Evolutionary conservation across 371 early-diverging fungal genomes (phyloP).

Genomic region (Rhizopus stolonifer): DNA sequence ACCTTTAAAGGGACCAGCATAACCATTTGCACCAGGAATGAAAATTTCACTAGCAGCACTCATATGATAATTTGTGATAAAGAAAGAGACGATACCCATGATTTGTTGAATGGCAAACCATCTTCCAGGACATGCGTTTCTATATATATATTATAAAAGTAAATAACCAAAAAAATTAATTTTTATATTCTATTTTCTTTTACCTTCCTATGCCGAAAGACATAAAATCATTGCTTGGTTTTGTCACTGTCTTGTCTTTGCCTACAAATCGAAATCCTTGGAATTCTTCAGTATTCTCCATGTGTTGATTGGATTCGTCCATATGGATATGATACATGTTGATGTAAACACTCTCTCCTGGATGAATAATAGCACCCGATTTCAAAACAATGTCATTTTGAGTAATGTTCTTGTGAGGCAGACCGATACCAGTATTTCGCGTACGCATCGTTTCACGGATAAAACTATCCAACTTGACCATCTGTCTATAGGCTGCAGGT

Average conservation of each 20-base stretch:
- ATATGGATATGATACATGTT: constrained; percentile 26
- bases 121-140: constrained; percentile 46
- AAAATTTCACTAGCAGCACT: constrained; percentile 9
- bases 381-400: constrained; percentile 28
- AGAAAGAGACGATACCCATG: constrained; percentile 15
- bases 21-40: background rate
- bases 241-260: constrained; percentile 34
- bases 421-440: constrained; percentile 14
- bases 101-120: constrained; percentile 31
- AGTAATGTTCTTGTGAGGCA: constrained; percentile 32
- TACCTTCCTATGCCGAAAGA: constrained; percentile 57
- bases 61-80: constrained; percentile 20
- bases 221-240: constrained; percentile 37
- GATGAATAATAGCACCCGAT: constrained; percentile 41
- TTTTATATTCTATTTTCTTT: background rate
- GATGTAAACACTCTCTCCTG: constrained; percentile 37
- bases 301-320: constrained; percentile 19
- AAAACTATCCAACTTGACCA: constrained; percentile 52
- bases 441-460: constrained; percentile 45
- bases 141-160: background rate
- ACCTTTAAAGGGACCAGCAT: too few relatives aligned
- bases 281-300: constrained; percentile 29
- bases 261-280: constrained; percentile 49
- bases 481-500: constrained; percentile 25
- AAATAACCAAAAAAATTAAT: background rate